Percentiles rank a stretch among this genome's conserved stretches.
These are phyloP conservation scores for Debaryomyces nepalensis DNA, from an alignment of 1,139 yeast genomes.

Conservation along the genomic window DNA sequence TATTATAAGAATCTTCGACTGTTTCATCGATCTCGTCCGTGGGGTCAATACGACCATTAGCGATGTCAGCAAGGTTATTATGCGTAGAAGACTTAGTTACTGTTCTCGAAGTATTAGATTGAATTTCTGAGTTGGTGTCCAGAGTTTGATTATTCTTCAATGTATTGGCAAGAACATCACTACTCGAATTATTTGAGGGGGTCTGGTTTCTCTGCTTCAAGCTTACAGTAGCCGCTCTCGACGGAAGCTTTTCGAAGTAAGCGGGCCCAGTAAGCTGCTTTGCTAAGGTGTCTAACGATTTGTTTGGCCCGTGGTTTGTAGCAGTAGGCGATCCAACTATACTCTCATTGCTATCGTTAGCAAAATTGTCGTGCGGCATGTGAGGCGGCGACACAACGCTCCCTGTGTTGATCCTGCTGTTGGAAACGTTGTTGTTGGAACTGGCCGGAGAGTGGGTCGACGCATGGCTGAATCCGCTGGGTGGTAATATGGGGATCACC, in stretches of 20 bases:
- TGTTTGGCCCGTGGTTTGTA: slow-evolving; percentile 10
- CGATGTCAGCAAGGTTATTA: slow-evolving; percentile 4
- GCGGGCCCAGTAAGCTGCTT: slow-evolving; percentile 43
- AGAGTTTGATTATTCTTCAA: background rate
- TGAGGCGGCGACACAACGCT: slow-evolving; percentile 11
- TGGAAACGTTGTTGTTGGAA: slow-evolving; percentile 1
- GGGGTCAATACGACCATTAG: background rate
- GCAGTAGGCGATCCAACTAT: slow-evolving; percentile 10
- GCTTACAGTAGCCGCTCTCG: slow-evolving; percentile 32
- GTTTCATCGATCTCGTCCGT: slow-evolving; percentile 5
- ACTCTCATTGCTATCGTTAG: slow-evolving; percentile 14
- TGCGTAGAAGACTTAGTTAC: slow-evolving; percentile 4
- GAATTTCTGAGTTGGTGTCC: slow-evolving; percentile 2
- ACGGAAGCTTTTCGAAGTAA: slow-evolving; percentile 46
- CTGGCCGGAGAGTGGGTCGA: slow-evolving; percentile 2
- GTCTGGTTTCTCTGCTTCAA: slow-evolving; percentile 23
- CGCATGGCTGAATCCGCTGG: slow-evolving; percentile 1
- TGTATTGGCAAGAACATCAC: slow-evolving; percentile 26
- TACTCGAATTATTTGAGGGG: slow-evolving; percentile 28
- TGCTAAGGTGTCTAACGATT: slow-evolving; percentile 45
- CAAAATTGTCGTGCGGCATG: slow-evolving; percentile 3
- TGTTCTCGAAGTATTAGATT: background rate
- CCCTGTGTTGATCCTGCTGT: slow-evolving; percentile 2
- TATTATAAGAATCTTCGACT: slow-evolving; percentile 2
- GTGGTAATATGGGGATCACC: slow-evolving; percentile 45